A percentile compares a stretch with the other conserved stretches of the same genome.
Conservation (phyloP, 257 asterid genomes). For the Nicotiana tomentosiformis region DNA sequence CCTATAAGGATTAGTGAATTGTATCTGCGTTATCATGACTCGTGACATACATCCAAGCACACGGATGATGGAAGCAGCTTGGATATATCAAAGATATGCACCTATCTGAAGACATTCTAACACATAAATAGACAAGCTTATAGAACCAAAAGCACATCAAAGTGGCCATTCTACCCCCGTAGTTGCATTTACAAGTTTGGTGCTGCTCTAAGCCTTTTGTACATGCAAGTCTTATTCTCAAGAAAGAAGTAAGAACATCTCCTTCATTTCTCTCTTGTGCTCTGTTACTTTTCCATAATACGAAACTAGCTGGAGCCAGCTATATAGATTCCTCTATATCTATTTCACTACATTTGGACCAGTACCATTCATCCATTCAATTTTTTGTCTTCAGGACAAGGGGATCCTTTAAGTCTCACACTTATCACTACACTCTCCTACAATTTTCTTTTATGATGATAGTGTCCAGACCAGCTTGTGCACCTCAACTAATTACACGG, state of each 20-base stretch:
- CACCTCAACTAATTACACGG: no score
- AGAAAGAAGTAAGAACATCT: no score
- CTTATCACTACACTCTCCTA: neutral
- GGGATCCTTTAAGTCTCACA: neutral
- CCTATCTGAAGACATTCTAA: neutral
- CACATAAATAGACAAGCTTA: neutral
- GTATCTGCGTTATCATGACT: neutral
- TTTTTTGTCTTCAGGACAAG: neutral
- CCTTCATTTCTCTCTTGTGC: no score
- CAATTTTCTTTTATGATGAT: no score
- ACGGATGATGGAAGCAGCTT: neutral
- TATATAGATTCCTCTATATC: neutral
- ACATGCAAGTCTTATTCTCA: no score
- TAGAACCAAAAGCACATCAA: neutral
- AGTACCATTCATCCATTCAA: neutral
- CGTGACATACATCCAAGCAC: neutral
- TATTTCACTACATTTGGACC: neutral
- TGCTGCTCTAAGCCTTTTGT: no score
- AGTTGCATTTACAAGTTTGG: neutral
- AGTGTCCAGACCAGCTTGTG: no score
- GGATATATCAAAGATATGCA: neutral
- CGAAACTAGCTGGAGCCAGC: no score
- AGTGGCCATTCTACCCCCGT: neutral
- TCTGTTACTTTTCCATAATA: no score
- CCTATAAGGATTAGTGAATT: neutral